A percentile compares a stretch with the other conserved stretches of the same genome.
phyloP scores from a whole-genome alignment of 2,329 filamentous ascomycete genomes.

The Delphinella strobiligena region DNA sequence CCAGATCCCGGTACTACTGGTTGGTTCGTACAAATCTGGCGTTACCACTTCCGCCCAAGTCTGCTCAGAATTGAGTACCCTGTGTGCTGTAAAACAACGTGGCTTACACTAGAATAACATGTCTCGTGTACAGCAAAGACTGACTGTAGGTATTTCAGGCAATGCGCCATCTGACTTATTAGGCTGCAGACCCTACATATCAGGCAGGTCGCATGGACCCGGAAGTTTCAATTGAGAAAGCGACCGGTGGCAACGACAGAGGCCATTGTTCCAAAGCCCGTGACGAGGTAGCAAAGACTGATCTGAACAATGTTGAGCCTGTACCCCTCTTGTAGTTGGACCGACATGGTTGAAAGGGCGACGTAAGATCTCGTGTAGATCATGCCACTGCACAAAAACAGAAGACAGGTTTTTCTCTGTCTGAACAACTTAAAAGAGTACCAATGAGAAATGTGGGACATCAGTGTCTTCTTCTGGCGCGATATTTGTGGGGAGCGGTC shows the following conservation, averaged over 20 bases:
- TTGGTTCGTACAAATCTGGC: no score
- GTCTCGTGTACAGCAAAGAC: no score
- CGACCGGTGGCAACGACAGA: constrained; percentile 41
- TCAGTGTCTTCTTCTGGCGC: constrained; percentile 10
- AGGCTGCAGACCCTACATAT: no score
- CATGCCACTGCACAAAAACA: constrained; percentile 37
- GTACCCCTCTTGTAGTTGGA: constrained; percentile 34
- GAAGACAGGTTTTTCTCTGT: constrained; percentile 30
- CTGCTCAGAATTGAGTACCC: no score
- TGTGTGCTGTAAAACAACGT: no score
- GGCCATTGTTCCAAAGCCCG: constrained; percentile 42
- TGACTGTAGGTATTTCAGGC: no score
- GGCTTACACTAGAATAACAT: no score
- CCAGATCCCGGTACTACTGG: no score
- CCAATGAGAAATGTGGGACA: constrained; percentile 31
- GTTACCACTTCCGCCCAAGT: no score
- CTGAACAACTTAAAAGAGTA: constrained; percentile 37
- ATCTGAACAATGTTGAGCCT: constrained; percentile 32
- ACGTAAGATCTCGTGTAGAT: constrained; percentile 46
- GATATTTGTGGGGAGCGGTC: neutral
- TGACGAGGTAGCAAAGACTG: constrained; percentile 42
- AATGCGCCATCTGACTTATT: no score
- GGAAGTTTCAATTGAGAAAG: constrained; percentile 41
- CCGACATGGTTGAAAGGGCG: constrained; percentile 42
- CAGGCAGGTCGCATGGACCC: constrained; percentile 17